Conservation (phyloP, 177 flowering plant genomes). For the Vitis hybrid region DNA sequence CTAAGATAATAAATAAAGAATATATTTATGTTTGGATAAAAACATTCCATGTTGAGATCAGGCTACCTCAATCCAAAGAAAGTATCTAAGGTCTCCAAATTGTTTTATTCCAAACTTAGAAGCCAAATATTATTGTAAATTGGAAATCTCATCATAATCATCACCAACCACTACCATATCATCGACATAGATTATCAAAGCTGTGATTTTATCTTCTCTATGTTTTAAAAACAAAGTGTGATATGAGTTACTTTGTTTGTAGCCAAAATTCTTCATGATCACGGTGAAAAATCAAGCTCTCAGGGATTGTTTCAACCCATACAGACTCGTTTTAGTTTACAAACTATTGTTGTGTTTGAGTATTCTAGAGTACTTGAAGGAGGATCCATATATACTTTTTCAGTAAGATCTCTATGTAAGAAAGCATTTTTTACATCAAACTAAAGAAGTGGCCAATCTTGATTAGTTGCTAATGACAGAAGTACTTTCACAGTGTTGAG, state of each 20-base stretch:
- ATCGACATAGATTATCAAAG: neutral
- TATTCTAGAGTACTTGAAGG: neutral
- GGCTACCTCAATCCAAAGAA: too few species aligned
- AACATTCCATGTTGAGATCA: neutral
- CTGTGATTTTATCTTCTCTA: neutral
- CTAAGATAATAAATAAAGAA: neutral
- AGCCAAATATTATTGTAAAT: neutral
- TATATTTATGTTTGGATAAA: neutral
- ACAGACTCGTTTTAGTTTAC: neutral
- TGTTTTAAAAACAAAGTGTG: conserved; percentile 4
- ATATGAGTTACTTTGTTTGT: conserved; percentile 4
- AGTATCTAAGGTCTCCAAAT: neutral
- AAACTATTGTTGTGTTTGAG: neutral
- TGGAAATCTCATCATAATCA: conserved; percentile 2
- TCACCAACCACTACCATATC: conserved; percentile 2
- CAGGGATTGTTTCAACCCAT: neutral
- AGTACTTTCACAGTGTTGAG: neutral
- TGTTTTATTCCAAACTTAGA: neutral
- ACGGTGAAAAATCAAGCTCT: neutral
- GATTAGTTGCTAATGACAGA: neutral
- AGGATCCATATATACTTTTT: neutral
- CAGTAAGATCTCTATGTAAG: too few species aligned
- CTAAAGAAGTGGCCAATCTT: neutral
- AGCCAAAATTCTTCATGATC: neutral
- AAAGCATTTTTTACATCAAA: too few species aligned